Base-by-base conservation (phyloP, 768 basidiomycete species). In the Coprinopsis cinerea region DNA sequence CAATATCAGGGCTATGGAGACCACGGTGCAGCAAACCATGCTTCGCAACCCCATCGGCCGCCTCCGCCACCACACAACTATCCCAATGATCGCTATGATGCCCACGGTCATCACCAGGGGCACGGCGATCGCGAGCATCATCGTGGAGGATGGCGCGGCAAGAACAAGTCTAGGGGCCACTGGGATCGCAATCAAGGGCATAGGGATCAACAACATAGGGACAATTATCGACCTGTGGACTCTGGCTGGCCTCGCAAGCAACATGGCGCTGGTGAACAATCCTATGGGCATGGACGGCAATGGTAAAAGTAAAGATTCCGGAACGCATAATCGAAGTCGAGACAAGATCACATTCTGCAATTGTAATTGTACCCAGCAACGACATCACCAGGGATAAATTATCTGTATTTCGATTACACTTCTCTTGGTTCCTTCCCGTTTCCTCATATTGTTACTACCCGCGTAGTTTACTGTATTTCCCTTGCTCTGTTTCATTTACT, bases 171-270 rank as follows among this genome's bases (percentile, higher is more conserved):
- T 40, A 32, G 30, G 15, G 30, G 30, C 15, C 43, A 44, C 14
- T 39, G 48, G 18, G 62, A 59, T 28, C 59, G 61, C 26, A 56
- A 54, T 43, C 53, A 67, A 30, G 57, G 61, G 25, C 69, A 67
- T 35, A 59, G 70, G 24, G 42, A 17, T 10, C 20, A 32, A 45
- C 44, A 32, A n/a, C n/a, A 7, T n/a, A 27, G 44, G 11, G 28
- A 45, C 4, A 18, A 20, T 11, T 20, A 9, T 27, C 27, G 27
- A 35, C 65, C 78, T 28, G 65, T 75, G 15, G 83, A 85, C 56
- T 72, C 78, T 26, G 79, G 80, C 1, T 84, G 82, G 82, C 75
- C 76, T 39, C 72, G 78, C 37, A 65, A 66, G 49, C 64, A 67
- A n/a, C 66, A 9, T 39, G 17, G 36, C 36, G 17, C 11, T 48